phyloP scores from a whole-genome alignment of 2,329 filamentous ascomycete species.

The Pseudogymnoascus sp. region DNA sequence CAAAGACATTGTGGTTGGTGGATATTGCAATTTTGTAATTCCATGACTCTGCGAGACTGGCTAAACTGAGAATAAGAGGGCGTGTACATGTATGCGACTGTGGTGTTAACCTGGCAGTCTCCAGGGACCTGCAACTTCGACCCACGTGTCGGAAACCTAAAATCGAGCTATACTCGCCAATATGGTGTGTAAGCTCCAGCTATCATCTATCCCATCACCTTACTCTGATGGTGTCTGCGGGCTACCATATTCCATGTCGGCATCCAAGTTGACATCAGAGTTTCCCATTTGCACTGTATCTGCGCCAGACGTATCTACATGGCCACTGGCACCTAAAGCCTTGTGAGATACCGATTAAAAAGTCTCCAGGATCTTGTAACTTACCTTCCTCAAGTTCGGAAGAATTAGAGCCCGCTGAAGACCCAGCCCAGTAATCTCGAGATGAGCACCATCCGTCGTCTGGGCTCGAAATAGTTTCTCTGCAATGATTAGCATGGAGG shows the following conservation, averaged over 20 bases:
- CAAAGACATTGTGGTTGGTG: neutral
- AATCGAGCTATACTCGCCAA: neutral
- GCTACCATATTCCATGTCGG: neutral
- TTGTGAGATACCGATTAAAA: neutral
- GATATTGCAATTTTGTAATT: neutral
- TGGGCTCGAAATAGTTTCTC: neutral
- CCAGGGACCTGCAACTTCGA: neutral
- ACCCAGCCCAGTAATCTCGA: conserved; percentile 2
- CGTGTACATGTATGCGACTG: neutral
- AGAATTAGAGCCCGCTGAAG: neutral
- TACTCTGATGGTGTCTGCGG: neutral
- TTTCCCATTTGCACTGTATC: neutral
- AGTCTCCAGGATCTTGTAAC: neutral
- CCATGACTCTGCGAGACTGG: neutral
- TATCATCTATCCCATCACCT: neutral
- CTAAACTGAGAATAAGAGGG: neutral
- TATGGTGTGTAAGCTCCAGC: neutral
- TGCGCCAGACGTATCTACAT: neutral
- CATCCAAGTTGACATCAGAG: neutral
- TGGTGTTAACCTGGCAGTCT: neutral
- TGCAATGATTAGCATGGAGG: neutral
- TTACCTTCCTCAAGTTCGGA: neutral
- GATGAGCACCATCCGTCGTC: conserved; percentile 1
- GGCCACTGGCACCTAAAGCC: neutral
- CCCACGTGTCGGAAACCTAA: neutral